A percentile compares a stretch with the other conserved stretches of the same genome.
phyloP scores from a whole-genome alignment of 2,329 filamentous ascomycete species.

The Aspergillus candidus region DNA sequence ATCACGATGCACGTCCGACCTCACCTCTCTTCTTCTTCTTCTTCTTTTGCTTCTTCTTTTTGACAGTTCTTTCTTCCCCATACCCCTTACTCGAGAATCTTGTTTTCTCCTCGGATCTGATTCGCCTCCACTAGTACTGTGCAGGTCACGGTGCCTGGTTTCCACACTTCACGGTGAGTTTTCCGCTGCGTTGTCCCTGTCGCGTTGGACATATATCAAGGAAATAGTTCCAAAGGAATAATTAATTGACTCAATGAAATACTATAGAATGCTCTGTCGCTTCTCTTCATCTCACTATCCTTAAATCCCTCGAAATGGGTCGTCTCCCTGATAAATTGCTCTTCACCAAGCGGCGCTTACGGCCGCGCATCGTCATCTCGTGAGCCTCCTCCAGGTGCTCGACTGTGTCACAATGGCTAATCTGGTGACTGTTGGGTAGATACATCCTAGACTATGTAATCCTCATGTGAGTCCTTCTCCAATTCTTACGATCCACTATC shows the following conservation, averaged over 20 bases:
- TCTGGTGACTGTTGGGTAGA: conserved; percentile 25
- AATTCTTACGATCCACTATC: neutral
- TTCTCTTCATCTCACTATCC: too few species aligned
- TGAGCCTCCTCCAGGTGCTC: conserved; percentile 17
- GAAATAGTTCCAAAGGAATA: too few species aligned
- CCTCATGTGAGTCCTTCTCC: conserved; percentile 43
- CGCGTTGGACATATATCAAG: too few species aligned
- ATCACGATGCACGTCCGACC: too few species aligned
- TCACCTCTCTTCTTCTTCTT: neutral
- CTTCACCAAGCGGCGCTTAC: conserved; percentile 49
- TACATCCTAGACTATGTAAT: conserved; percentile 56
- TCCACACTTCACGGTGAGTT: neutral
- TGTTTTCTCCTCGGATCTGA: neutral
- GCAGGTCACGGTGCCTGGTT: conserved; percentile 7
- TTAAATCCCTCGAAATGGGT: conserved; percentile 15
- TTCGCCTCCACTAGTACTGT: conserved; percentile 1
- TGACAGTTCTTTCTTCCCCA: neutral
- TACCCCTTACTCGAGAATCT: neutral
- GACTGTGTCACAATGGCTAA: conserved; percentile 1
- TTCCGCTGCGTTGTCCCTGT: too few species aligned
- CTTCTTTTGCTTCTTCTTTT: neutral
- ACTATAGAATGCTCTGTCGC: too few species aligned
- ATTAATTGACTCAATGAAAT: too few species aligned
- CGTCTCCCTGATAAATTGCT: conserved; percentile 41
- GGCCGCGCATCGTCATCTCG: conserved; percentile 49